phyloP scores from a whole-genome alignment of 176 grass and related monocot species.

The Secale cereale region DNA sequence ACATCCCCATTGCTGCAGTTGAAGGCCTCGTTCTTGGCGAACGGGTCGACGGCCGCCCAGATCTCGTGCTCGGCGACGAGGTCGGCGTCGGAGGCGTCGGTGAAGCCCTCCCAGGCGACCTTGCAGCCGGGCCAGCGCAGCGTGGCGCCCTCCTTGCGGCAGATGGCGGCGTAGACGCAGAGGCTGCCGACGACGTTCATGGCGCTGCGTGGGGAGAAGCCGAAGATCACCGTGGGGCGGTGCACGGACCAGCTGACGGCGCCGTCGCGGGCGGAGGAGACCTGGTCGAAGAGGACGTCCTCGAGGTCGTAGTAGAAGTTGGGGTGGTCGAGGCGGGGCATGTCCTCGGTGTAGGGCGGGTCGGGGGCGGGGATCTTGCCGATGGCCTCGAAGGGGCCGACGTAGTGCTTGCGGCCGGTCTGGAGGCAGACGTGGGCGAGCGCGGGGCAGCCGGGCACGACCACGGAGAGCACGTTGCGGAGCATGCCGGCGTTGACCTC shows the following conservation, averaged over 20 bases:
- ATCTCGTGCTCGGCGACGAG: constrained; percentile 48
- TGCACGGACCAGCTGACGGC: constrained; percentile 24
- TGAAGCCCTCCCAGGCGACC: constrained; percentile 58
- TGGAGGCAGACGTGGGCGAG: constrained; percentile 13
- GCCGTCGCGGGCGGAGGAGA: constrained; percentile 17
- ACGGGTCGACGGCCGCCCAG: background rate
- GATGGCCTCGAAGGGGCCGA: constrained; percentile 26
- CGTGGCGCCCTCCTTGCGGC: constrained; percentile 7
- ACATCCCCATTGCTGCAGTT: constrained; percentile 24
- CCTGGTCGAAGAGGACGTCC: constrained; percentile 42
- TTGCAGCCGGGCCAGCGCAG: constrained; percentile 50
- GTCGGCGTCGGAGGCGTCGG: constrained; percentile 67
- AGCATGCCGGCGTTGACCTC: constrained; percentile 48
- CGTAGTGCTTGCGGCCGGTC: constrained; percentile 18
- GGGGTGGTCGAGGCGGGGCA: constrained; percentile 26
- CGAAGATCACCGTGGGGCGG: constrained; percentile 57
- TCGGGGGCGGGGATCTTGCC: background rate
- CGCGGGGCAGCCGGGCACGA: constrained; percentile 26
- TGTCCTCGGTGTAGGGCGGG: constrained; percentile 7
- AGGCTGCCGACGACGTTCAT: constrained; percentile 61
- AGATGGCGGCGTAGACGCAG: background rate
- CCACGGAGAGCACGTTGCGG: constrained; percentile 51
- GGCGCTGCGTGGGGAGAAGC: constrained; percentile 58
- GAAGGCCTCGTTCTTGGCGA: background rate
- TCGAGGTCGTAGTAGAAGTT: constrained; percentile 37